Evolutionary conservation across 345 rosid species (phyloP), one percentile per base, ranked within the genome.

Genomic region (Cochlearia excelsa): DNA sequence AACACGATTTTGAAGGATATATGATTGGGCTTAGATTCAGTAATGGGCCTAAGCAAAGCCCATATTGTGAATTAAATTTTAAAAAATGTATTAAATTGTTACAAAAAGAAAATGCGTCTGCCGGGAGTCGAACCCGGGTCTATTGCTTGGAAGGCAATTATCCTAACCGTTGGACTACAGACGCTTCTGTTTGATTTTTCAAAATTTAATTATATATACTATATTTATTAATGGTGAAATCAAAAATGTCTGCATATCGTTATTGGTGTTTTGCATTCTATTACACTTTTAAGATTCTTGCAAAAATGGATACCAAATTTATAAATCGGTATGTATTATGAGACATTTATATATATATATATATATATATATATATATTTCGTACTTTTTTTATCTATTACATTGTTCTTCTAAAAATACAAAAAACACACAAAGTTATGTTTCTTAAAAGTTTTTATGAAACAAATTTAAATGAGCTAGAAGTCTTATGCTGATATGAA

Each of bases 131-230:
- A 84, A 84, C 86, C 88, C 85, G 84, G 88, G 82, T 81, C 86
- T 84, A 81, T 83, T 81, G 78, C 78, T 84, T 83, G 86, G 88
- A 84, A 84, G 90, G 84, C 90, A 83, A 85, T 79, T 84, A 85
- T 85, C 88, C 86, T 84, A 77, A 82, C 91, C 88, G 83, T 86
- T 82, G 96, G 85, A 86, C 93, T 82, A 83, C 90, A 85, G 51
- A 82, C 88, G 72, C 75, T 23, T 39, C 7, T 37, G 40, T 33
- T n/a, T n/a, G n/a, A n/a, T n/a, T n/a, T n/a, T n/a, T 16, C 23
- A 16, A 16, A 16, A 16, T 16, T 16, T 16, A 16, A 16, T n/a
- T n/a, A n/a, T n/a, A n/a, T n/a, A 16, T 16, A 16, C 23, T 16
- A 16, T 0, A 16, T 0, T 16, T 16, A 16, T 16, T 16, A 16